Evolutionary conservation across 306 rosid species (phyloP), one percentile per base, ranked within the genome.

Genomic region (Trifolium dubium): DNA sequence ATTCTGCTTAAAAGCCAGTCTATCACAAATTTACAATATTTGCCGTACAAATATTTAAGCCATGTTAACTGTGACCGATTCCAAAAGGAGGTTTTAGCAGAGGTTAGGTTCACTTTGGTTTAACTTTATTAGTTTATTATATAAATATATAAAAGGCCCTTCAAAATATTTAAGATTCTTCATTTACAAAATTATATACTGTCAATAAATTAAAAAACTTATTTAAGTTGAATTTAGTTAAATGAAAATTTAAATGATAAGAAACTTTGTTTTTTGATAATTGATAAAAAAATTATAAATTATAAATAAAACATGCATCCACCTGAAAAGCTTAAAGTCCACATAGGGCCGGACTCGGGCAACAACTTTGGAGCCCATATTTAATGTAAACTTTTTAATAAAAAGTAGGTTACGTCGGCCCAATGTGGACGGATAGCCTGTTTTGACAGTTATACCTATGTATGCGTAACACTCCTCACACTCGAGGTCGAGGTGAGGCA

Each of bases 101-200:
- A 19, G 61, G 13, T 54, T 54, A 54, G 5, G 61, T 19, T 54
- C 7, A 54, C 31, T 54, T 54, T 54, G 31, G 61, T 54, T 54
- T 54, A 54, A 54, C 61, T 54, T 54, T 19, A 54, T 54, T 54
- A 54, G 32, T 54, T 54, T 19, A 54, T 54, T 54, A 19, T 54
- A 19, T 17, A 53, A 17, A 9, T 18, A 18, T 8, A 18, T 53
- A 54, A 54, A 54, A 56, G 23, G 55, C 23, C 7, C 2, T 49
- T 49, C 19, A 15, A 49, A n/a, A 14, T 14, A 49, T 49, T n/a
- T n/a, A 49, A 6, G 19, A 49, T 49, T 49, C 55, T 5, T 49
- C 55, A 49, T 5, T 49, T 49, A 49, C 17, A 49, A n/a, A 49
- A 49, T 14, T 14, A 4, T 10, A 3, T 43, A 8, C 49, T 44